phyloP scores from a whole-genome alignment of 148 eudicot genomes.

The Limonium bicolor region DNA sequence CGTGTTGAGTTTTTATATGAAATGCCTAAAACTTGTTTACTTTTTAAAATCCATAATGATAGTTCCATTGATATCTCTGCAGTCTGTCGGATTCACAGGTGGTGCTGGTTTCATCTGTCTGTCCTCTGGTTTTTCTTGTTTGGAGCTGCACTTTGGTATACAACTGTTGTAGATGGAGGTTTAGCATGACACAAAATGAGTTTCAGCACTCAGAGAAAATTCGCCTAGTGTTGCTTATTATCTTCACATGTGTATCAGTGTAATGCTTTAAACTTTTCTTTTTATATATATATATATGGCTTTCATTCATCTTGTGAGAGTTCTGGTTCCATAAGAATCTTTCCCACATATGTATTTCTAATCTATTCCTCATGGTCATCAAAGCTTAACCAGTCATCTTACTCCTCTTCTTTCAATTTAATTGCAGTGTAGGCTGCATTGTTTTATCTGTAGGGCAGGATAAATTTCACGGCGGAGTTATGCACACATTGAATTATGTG shows the following conservation, averaged over 20 bases:
- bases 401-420: background rate
- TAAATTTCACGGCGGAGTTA: slow-evolving; percentile 52
- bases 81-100: slow-evolving; percentile 98
- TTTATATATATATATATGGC: background rate
- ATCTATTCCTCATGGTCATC: background rate
- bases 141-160: slow-evolving; percentile 57
- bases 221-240: slow-evolving; percentile 37
- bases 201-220: slow-evolving; percentile 35
- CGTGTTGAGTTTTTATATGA: background rate
- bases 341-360: slow-evolving; percentile 3
- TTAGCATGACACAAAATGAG: slow-evolving; percentile 37
- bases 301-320: background rate
- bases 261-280: slow-evolving; percentile 32
- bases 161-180: slow-evolving; percentile 64
- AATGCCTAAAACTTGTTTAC: background rate
- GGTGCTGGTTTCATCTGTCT: slow-evolving; percentile 56
- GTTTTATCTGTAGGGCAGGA: slow-evolving; percentile 71
- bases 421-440: slow-evolving; percentile 65
- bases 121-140: slow-evolving; percentile 59
- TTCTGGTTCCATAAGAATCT: background rate
- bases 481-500: slow-evolving; percentile 62
- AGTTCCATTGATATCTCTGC: slow-evolving; percentile 19
- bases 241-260: slow-evolving; percentile 80
- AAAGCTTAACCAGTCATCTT: too few relatives aligned
- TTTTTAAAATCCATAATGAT: background rate